Base-by-base conservation (phyloP, 352 stramenopile genomes). In the Pythium biforme region DNA sequence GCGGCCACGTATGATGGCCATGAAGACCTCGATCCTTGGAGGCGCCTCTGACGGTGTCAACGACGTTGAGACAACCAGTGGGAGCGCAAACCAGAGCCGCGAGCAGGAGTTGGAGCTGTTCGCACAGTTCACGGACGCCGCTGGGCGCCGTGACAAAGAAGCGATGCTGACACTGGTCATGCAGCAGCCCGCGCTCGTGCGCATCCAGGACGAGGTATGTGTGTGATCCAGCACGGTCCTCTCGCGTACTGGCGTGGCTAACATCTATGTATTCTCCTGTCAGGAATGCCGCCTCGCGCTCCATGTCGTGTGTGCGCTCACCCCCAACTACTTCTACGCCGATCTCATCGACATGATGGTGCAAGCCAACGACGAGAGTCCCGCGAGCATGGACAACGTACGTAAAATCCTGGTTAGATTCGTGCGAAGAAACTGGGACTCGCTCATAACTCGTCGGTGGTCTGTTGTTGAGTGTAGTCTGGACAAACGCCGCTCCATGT, bases 301-400 rank as follows among this genome's bases (percentile, higher is more conserved):
- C 50, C 82, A 89, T 59, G 62, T 82, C 2, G 64, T 88, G 39
- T 91, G 82, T 20, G 60, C 56, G 0, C 67, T 83, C 43, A 59
- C 69, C 3, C 72, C 77, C 1, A 82, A 79, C 58, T 81, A 79
- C n/a, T 70, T 75, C 27, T 87, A 78, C 27, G 60, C 82, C 17
- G 76, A 89, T 45, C 40, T 86, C 12, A 74, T 91, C n/a, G 76
- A 69, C 11, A 75, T 77, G 59, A 77, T 83, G 69, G 60, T 81
- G 2, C 72, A 71, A 19, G 69, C 62, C 12, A 76, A 75, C 23
- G 59, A 64, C 17, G 72, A 80, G 40, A 79, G 66, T 14, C 62
- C 55, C 9, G 68, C 59, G 0, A 71, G 27, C 25, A 77, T 72
- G n/a, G 72, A 91, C 31, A 75, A 74, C 62, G 79, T 86, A 68